Evolutionary conservation across 805 yeast species (phyloP), one percentile per base, ranked within the genome.

Genomic region (Kregervanrija fluxuum): DNA sequence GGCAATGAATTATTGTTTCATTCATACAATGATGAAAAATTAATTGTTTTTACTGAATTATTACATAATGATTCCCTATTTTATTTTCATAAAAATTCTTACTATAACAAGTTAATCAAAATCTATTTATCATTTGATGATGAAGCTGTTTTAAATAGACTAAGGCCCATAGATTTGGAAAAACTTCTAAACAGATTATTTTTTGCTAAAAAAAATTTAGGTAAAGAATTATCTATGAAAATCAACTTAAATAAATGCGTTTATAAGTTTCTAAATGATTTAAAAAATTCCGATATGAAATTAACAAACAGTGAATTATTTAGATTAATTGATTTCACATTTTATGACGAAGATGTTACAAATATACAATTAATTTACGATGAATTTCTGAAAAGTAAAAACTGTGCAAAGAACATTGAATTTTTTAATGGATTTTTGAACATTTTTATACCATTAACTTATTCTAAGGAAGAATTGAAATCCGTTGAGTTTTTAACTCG

Each of bases 301-400:
- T 14, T 45, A 9, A 45, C 51, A 5, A 48, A 41, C 28, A 47
- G 44, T 32, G 53, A 50, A 22, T 15, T 50, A 11, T 50, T 50
- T 30, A 35, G 41, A 11, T 9, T 50, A 33, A 33, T 50, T 14
- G 44, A 45, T 13, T 40, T 45, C 22, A 38, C 50, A 1, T 40
- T 42, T 14, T 36, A 17, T 3, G 41, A 31, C 22, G 15, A 33
- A 8, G 32, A 37, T 33, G 28, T 34, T 14, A 32, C 13, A 15
- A 34, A 37, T 22, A 16, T 45, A 8, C 15, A 17, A 12, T 14
- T 17, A 13, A 15, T 46, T n/a, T 46, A 46, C 30, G 36, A 42
- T 8, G 42, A 42, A 11, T 46, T 46, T 17, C 5, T 12, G 9
- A 13, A 30, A 4, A 46, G 48, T 37, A 28, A 14, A 11, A 36